A percentile compares a stretch with the other conserved stretches of the same genome.
phyloP scores from a whole-genome alignment of 2,329 filamentous ascomycete genomes.

The Beauveria sp. region DNA sequence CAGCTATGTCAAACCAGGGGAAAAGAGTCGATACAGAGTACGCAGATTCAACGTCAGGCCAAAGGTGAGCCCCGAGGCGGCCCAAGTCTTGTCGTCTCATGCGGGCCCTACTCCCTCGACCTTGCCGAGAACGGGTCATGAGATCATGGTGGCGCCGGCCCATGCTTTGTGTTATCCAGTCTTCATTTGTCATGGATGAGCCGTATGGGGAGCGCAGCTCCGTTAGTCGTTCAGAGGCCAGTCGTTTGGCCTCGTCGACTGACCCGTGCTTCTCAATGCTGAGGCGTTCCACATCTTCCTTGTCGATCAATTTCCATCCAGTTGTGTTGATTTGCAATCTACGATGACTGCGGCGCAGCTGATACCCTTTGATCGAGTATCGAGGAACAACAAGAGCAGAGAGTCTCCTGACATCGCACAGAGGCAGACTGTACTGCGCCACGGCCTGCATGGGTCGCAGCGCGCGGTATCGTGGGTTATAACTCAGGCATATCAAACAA shows the following conservation, averaged over 20 bases:
- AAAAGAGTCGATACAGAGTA: neutral
- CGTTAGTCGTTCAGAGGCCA: neutral
- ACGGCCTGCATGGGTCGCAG: too few species aligned
- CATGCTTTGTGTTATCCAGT: neutral
- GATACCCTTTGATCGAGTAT: too few species aligned
- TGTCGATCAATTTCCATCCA: neutral
- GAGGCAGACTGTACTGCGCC: too few species aligned
- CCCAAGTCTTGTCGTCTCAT: neutral
- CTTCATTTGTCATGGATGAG: neutral
- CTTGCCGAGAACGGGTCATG: too few species aligned
- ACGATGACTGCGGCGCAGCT: too few species aligned
- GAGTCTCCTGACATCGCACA: too few species aligned
- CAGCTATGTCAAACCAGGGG: neutral
- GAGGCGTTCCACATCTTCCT: neutral
- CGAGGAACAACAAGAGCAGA: neutral
- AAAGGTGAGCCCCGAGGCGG: neutral
- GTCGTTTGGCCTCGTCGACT: neutral
- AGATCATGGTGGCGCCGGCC: neutral
- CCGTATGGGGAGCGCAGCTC: too few species aligned
- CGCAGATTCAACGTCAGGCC: neutral
- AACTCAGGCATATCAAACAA: too few species aligned
- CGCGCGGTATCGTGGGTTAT: too few species aligned
- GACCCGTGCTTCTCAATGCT: neutral
- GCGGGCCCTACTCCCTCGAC: too few species aligned
- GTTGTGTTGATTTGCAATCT: neutral